Conservation (phyloP, 108 stramenopile genomes). For the Chaetoceros muelleri region DNA sequence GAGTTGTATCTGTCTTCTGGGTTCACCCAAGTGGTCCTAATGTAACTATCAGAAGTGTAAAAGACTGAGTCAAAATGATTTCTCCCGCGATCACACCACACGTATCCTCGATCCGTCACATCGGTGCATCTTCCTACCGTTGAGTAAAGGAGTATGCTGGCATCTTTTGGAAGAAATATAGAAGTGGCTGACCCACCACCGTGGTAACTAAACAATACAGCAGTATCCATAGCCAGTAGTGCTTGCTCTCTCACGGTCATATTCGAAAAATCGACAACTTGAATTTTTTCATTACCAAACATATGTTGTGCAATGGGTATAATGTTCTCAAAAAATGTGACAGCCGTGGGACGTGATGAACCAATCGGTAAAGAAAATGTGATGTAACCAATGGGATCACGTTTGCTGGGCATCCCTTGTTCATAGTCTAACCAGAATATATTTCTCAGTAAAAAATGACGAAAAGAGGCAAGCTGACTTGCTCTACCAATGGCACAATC, state of each 20-base stretch:
- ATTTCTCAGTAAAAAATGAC: background rate
- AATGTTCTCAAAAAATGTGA: constrained; percentile 1
- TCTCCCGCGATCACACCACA: background rate
- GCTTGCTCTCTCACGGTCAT: background rate
- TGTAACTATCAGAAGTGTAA: background rate
- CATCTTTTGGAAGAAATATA: background rate
- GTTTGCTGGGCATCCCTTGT: background rate
- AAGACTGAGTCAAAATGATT: background rate
- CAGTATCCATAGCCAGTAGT: background rate
- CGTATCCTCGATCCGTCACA: background rate
- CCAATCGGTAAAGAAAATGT: background rate
- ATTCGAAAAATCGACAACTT: constrained; percentile 3
- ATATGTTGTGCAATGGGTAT: background rate
- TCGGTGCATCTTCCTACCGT: background rate
- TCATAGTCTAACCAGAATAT: background rate
- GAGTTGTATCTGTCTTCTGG: background rate
- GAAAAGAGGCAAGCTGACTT: background rate
- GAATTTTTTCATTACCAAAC: background rate
- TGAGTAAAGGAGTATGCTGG: background rate
- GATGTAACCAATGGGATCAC: background rate
- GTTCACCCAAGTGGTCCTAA: background rate
- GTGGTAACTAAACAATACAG: background rate
- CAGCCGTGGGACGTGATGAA: background rate
- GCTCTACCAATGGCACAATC: constrained; percentile 1
- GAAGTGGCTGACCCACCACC: background rate